These are phyloP conservation scores for Lippia alba DNA, from an alignment of 305 asterid species.

Conservation along the genomic window DNA sequence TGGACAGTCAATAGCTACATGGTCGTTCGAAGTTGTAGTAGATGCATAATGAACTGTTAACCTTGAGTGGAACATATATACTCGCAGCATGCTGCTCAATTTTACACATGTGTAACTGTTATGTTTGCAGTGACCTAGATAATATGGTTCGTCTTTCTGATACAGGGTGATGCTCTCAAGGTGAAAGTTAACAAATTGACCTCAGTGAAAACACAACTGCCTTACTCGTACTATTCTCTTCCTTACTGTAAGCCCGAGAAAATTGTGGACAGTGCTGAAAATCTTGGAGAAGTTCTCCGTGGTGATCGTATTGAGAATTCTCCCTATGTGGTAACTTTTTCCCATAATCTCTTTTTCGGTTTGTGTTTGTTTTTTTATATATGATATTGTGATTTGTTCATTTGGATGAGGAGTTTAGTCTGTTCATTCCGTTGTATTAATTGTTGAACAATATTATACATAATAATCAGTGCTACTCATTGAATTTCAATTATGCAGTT, in stretches of 20 bases:
- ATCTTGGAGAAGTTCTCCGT: slow-evolving; percentile 84
- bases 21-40: neutral
- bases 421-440: neutral
- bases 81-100: neutral
- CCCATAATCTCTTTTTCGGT: neutral
- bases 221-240: slow-evolving; percentile 71
- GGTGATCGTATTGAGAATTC: slow-evolving; percentile 91
- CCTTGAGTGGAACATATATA: neutral
- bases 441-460: slow-evolving; percentile 2
- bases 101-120: neutral
- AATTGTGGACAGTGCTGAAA: slow-evolving; percentile 80
- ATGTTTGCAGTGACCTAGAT: slow-evolving; percentile 7
- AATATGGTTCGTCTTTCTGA: slow-evolving; percentile 20
- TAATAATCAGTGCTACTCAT: slow-evolving; percentile 23
- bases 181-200: slow-evolving; percentile 83
- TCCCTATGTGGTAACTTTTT: slow-evolving; percentile 57
- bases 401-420: slow-evolving; percentile 6
- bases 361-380: neutral
- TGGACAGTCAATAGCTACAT: too few species aligned
- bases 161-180: slow-evolving; percentile 69
- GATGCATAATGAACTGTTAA: neutral
- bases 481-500: slow-evolving; percentile 43
- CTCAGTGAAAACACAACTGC: slow-evolving; percentile 79
- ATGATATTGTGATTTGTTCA: neutral
- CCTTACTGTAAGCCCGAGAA: slow-evolving; percentile 61